Evolutionary conservation across 768 basidiomycete genomes (phyloP).

Genomic region (Chiua virens): DNA sequence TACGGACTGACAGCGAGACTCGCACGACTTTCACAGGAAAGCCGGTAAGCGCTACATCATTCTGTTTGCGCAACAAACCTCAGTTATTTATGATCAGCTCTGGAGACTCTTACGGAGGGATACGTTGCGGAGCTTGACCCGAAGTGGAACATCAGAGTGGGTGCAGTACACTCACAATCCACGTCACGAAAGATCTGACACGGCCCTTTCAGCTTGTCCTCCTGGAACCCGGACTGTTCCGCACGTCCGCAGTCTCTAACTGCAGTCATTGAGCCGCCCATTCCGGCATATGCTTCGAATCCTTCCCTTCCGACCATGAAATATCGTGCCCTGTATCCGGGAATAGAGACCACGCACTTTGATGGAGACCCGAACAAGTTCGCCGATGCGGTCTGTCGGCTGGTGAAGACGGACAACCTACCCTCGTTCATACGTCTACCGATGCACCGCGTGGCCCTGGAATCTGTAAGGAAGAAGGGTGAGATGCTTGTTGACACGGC

Average conservation of each 20-base stretch:
- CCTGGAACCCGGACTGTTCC: constrained; percentile 25
- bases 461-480: constrained; percentile 21
- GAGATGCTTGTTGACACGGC: constrained; percentile 18
- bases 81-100: constrained; percentile 19
- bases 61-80: neutral
- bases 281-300: constrained; percentile 21
- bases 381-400: constrained; percentile 15
- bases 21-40: constrained; percentile 8
- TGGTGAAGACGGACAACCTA: constrained; percentile 15
- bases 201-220: constrained; percentile 15
- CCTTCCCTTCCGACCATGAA: constrained; percentile 25
- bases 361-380: constrained; percentile 27
- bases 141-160: constrained; percentile 36
- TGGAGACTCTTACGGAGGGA: constrained; percentile 33
- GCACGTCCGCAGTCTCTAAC: constrained; percentile 16
- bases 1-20: neutral
- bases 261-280: constrained; percentile 10
- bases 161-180: neutral
- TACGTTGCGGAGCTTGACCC: constrained; percentile 35
- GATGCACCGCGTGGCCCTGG: constrained; percentile 23
- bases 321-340: constrained; percentile 20
- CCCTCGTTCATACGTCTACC: constrained; percentile 21
- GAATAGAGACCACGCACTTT: constrained; percentile 17
- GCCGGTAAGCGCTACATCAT: constrained; percentile 11
- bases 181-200: neutral